A percentile compares a stretch with the other conserved stretches of the same genome.
Conservation (phyloP, 805 yeast genomes). For the Komagataella pastoris region DNA sequence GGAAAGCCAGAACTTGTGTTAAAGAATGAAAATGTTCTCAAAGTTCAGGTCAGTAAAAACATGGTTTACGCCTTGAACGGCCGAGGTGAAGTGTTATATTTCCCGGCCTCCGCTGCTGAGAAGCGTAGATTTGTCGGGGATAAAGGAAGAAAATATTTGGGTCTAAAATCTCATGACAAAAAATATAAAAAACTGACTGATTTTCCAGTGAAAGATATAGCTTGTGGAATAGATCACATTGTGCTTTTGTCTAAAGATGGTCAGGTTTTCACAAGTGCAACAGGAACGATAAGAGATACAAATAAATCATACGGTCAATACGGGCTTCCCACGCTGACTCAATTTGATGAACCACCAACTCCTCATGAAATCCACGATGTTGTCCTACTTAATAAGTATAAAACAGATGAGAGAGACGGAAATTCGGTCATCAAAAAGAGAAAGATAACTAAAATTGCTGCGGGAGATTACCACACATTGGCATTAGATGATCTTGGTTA, state of each 20-base stretch:
- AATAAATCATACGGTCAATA: conserved; percentile 59
- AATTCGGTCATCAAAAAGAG: conserved; percentile 20
- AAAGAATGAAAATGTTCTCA: conserved; percentile 29
- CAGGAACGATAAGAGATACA: conserved; percentile 25
- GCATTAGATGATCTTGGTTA: conserved; percentile 55
- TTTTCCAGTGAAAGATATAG: conserved; percentile 21
- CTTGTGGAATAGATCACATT: conserved; percentile 58
- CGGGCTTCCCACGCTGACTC: conserved; percentile 67
- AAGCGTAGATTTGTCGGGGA: neutral
- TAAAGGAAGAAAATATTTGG: neutral
- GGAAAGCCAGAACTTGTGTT: conserved; percentile 22
- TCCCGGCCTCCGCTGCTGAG: conserved; percentile 15
- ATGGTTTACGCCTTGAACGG: conserved; percentile 31
- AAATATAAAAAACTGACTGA: conserved; percentile 7
- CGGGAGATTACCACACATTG: conserved; percentile 64
- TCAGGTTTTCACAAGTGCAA: conserved; percentile 46
- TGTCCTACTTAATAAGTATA: conserved; percentile 37
- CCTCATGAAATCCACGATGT: conserved; percentile 40
- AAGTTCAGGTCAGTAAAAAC: conserved; percentile 40
- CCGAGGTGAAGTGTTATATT: conserved; percentile 29
- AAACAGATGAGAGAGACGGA: conserved; percentile 8
- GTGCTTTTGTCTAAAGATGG: conserved; percentile 49
- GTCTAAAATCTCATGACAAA: neutral
- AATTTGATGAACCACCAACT: conserved; percentile 40
- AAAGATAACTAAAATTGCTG: conserved; percentile 42